These are phyloP conservation scores for Eragrostis tef DNA, from an alignment of 202 grass and related monocot genomes.

Conservation along the genomic window DNA sequence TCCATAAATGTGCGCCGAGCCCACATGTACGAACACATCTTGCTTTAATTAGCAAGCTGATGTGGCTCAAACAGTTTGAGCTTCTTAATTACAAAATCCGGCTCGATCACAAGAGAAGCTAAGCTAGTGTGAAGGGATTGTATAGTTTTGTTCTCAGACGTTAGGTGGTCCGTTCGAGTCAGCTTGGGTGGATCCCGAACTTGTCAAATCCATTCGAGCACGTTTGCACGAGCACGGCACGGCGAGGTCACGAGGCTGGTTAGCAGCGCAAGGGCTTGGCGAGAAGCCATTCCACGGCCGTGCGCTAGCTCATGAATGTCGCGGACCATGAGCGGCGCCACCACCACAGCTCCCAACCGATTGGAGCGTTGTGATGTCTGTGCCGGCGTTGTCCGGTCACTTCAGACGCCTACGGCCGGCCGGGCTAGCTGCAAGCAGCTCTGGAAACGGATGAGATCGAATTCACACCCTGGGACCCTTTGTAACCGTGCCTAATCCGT, in stretches of 20 bases:
- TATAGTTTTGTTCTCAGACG: not conserved
- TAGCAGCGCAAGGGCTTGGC: not conserved
- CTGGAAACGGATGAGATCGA: not conserved
- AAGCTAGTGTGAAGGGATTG: not conserved
- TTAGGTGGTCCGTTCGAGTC: conserved; percentile 39
- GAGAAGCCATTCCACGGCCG: not conserved
- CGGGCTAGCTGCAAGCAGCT: not conserved
- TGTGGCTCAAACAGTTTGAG: not conserved
- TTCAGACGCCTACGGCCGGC: not conserved
- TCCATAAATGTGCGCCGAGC: not conserved
- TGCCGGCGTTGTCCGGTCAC: not conserved
- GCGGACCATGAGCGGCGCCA: not conserved
- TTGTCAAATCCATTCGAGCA: not conserved
- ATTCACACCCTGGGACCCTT: not conserved
- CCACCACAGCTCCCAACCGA: not conserved
- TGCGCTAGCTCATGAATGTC: too few relatives aligned
- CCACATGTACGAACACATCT: not conserved
- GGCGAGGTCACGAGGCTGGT: not conserved
- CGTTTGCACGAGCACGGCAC: conserved; percentile 2
- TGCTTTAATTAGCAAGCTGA: too few relatives aligned
- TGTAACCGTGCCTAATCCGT: not conserved
- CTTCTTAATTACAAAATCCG: not conserved
- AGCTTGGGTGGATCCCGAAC: not conserved
- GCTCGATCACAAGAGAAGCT: not conserved
- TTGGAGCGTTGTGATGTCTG: not conserved